Evolutionary conservation across 176 grass and related monocot genomes (phyloP).

Genomic region (Raddia distichophylla): DNA sequence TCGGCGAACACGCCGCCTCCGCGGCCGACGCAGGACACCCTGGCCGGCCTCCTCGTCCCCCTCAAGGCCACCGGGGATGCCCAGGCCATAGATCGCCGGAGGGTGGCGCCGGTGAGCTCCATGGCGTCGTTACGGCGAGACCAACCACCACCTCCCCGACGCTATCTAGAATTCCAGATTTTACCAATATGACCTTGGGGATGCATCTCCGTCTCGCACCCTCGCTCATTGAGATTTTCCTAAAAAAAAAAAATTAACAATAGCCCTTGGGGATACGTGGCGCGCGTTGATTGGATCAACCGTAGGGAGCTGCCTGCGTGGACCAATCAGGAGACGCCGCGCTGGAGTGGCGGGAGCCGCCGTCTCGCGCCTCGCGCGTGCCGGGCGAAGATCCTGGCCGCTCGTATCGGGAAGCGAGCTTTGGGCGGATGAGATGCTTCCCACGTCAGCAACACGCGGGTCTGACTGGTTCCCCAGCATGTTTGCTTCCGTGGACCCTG

Average conservation of each 20-base stretch:
- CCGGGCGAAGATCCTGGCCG: background rate
- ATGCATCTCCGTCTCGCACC: conserved; percentile 14
- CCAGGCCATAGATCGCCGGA: conserved; percentile 10
- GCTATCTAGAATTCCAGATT: background rate
- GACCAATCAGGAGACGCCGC: background rate
- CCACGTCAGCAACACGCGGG: background rate
- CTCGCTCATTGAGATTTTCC: background rate
- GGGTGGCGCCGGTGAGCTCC: conserved; percentile 43
- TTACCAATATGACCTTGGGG: conserved; percentile 4
- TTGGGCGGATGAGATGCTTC: background rate
- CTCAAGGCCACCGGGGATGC: background rate
- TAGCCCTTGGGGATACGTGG: background rate
- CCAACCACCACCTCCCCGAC: background rate
- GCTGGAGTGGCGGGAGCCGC: background rate
- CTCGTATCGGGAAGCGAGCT: background rate
- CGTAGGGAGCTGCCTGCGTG: background rate
- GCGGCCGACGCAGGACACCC: conserved; percentile 39
- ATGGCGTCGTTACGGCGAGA: conserved; percentile 34
- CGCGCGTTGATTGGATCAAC: background rate
- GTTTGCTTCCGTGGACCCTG: background rate
- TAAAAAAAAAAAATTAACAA: too few relatives aligned
- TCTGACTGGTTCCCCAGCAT: background rate
- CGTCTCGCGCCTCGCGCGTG: background rate
- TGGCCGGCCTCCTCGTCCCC: background rate
- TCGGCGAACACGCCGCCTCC: conserved; percentile 36